These are phyloP conservation scores for Fusarium musae DNA, from an alignment of 2,329 filamentous ascomycete species.

Conservation along the genomic window DNA sequence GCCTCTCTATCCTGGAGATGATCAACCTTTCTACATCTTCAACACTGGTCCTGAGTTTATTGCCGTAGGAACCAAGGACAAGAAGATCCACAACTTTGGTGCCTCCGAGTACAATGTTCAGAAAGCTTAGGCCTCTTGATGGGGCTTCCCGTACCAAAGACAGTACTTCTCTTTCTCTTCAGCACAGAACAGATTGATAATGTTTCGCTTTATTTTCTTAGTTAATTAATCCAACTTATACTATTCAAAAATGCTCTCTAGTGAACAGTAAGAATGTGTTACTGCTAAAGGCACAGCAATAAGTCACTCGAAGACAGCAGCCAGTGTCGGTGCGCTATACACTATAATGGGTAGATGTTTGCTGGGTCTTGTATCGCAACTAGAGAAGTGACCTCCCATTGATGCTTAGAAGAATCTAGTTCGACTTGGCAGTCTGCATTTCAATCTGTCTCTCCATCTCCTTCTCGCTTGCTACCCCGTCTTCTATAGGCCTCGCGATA, in stretches of 20 bases:
- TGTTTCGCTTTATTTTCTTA: not conserved
- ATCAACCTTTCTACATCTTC: constrained; percentile 31
- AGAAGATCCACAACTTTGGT: constrained; percentile 20
- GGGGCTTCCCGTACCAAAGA: accelerated
- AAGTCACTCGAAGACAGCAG: not conserved
- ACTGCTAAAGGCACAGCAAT: not conserved
- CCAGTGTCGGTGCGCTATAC: not conserved
- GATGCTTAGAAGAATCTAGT: not conserved
- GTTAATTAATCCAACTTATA: not conserved
- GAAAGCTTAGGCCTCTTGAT: not conserved
- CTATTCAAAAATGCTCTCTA: not conserved
- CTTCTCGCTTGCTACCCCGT: not conserved
- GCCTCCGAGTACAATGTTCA: constrained; percentile 4
- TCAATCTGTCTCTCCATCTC: not conserved
- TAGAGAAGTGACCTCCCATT: too few relatives aligned
- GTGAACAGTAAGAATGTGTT: not conserved
- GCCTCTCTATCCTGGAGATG: constrained; percentile 11
- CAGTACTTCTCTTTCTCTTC: not conserved
- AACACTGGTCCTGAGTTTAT: constrained; percentile 14
- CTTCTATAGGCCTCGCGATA: not conserved
- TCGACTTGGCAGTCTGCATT: not conserved
- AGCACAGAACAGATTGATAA: not conserved
- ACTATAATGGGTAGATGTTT: too few relatives aligned
- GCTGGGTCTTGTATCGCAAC: not conserved
- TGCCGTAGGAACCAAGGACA: constrained; percentile 19